These are phyloP conservation scores for Colletotrichum phormii DNA, from an alignment of 2,329 filamentous ascomycete genomes.

Conservation along the genomic window DNA sequence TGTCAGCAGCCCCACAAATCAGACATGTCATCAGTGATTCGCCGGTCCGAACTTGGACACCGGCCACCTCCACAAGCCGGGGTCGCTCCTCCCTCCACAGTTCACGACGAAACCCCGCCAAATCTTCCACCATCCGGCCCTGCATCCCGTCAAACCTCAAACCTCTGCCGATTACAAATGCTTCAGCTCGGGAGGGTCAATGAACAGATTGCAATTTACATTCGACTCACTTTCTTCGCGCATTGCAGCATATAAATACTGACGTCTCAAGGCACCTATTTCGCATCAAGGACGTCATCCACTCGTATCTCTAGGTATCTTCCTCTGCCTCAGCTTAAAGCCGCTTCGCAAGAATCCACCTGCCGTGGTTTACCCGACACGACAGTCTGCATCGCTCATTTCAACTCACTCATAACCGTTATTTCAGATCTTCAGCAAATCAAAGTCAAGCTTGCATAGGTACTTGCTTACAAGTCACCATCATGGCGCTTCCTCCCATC, in stretches of 20 bases:
- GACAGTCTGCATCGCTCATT: background rate
- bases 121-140: background rate
- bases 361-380: background rate
- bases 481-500: constrained; percentile 61
- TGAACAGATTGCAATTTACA: background rate
- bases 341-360: background rate
- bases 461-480: background rate
- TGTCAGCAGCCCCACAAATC: constrained; percentile 7
- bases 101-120: constrained; percentile 21
- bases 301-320: background rate
- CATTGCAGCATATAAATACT: background rate
- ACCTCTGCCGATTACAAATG: background rate
- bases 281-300: background rate
- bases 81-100: constrained; percentile 5
- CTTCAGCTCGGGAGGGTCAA: background rate
- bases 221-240: background rate
- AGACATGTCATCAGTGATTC: constrained; percentile 7
- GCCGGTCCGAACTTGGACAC: constrained; percentile 23
- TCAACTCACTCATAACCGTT: background rate
- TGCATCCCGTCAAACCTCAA: background rate
- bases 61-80: constrained; percentile 29
- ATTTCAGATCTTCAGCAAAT: background rate
- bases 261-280: background rate
- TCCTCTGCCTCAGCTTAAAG: background rate
- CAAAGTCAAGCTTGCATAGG: background rate